Evolutionary conservation across 148 eudicot species (phyloP), one percentile per base, ranked within the genome.

Genomic region (Silene uniflora): DNA sequence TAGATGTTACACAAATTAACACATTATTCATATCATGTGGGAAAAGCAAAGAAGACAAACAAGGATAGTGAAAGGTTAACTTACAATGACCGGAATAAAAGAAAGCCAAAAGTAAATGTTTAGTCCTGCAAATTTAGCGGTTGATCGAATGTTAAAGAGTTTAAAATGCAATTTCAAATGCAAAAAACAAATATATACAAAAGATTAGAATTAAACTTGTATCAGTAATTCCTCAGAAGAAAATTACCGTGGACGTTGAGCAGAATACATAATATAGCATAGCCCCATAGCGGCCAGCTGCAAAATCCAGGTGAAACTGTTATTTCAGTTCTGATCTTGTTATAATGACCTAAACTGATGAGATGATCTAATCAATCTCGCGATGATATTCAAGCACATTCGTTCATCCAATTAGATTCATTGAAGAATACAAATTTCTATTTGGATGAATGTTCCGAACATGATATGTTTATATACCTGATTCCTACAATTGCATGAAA

Each of bases 261-360:
- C 64, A 92, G 85, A 86, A 95, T 92, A 89, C 99, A 92, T 60
- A 95, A 24, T 70, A 95, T 92, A 73, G 97, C 91, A 84, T 95
- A 95, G 64, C 86, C 98, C 99, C 99, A 95, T 5, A 95, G 91
- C 61, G 93, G 98, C 92, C 96, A 95, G 81, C 99, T 95, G 98
- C 92, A 89, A 58, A 75, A 78, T 59, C 14, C 62, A 81, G 73
- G 69, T 25, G 25, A 17, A 21, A 27, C 32, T 27, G 54, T 1
- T 32, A 58, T 27, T 56, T 69, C 39, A 67, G 25, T 70, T 23
- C 6, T 49, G 39, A 76, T 76, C 12, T 54, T 21, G 35, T 10
- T 3, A 16, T 27, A 47, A 76, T 14, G 13, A 63, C 22, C 63
- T 47, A n/a, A 67, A 16, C 16, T 14, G 59, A 24, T 52, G n/a